Conservation (phyloP, 768 basidiomycete species). For the Scleroderma bovista region DNA sequence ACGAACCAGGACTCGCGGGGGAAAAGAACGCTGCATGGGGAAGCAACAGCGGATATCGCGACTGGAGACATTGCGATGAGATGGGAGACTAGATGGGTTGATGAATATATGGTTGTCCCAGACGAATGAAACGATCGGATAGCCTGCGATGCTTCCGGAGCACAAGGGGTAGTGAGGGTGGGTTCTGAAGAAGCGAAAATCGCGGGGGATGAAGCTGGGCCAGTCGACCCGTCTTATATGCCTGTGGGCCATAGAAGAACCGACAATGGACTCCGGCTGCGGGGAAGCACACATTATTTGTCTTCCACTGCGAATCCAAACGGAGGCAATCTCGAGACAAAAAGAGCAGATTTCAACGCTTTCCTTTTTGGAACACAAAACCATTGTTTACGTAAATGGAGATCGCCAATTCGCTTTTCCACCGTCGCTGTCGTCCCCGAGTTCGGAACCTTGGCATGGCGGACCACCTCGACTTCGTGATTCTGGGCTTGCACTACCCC, state of each 20-base stretch:
- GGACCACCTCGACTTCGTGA: too few species aligned
- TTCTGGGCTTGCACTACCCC: too few species aligned
- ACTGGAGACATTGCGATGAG: not conserved
- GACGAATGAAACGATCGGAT: constrained; percentile 23
- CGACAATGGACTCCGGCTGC: constrained; percentile 11
- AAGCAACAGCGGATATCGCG: not conserved
- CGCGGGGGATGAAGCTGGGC: not conserved
- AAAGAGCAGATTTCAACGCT: constrained; percentile 7
- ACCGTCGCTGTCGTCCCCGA: not conserved
- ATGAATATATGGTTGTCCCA: constrained; percentile 14
- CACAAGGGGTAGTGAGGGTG: constrained; percentile 5
- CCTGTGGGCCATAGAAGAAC: not conserved
- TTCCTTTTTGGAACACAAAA: constrained; percentile 11
- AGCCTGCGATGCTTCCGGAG: constrained; percentile 18
- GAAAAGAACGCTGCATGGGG: constrained; percentile 9
- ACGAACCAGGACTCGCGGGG: constrained; percentile 22
- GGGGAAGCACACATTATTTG: not conserved
- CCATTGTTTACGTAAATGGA: constrained; percentile 3
- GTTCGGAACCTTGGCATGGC: too few species aligned
- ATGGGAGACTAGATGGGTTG: not conserved
- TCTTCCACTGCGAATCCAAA: not conserved
- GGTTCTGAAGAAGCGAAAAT: not conserved
- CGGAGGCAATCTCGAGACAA: not conserved
- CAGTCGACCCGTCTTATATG: constrained; percentile 15
- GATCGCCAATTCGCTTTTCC: too few species aligned